Percentiles rank a stretch among this genome's conserved stretches.
These are phyloP conservation scores for Coelastrella sp. DNA, from an alignment of 139 green algal genomes.

Conservation along the genomic window DNA sequence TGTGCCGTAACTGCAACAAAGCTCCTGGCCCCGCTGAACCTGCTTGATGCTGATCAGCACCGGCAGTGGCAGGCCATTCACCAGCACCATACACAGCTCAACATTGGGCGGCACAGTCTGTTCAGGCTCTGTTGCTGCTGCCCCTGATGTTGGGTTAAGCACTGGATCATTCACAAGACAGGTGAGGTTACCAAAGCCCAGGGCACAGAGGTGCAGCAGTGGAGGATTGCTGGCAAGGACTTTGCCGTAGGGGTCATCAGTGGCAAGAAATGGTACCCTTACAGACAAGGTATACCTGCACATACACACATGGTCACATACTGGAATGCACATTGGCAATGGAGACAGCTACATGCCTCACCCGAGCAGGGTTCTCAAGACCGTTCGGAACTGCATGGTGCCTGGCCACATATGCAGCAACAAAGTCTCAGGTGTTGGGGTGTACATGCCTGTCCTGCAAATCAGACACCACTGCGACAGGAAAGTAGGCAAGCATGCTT, in stretches of 20 bases:
- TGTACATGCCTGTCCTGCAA: too few species aligned
- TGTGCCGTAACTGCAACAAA: slow-evolving; percentile 15
- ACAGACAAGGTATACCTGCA: slow-evolving; percentile 41
- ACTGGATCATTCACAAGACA: slow-evolving; percentile 44
- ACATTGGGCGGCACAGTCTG: slow-evolving; percentile 13
- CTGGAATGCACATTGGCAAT: background rate
- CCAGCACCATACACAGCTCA: slow-evolving; percentile 5
- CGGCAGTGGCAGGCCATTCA: slow-evolving; percentile 33
- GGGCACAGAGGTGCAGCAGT: slow-evolving; percentile 26
- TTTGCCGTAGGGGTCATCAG: background rate
- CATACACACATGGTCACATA: too few species aligned
- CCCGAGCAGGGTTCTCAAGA: too few species aligned
- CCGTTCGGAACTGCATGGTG: too few species aligned
- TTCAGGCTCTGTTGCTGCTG: background rate
- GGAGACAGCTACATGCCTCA: background rate
- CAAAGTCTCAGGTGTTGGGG: too few species aligned
- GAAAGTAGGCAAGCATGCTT: too few species aligned
- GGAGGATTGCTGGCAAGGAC: too few species aligned
- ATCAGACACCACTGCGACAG: too few species aligned
- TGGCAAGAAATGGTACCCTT: background rate
- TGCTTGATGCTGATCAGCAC: slow-evolving; percentile 25
- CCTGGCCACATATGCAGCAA: too few species aligned
- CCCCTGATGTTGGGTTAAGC: background rate
- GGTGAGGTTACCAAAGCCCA: slow-evolving; percentile 36
- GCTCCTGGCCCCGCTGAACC: background rate